These are phyloP conservation scores for Melampsora larici-populina DNA, from an alignment of 1,284 basidiomycete species.

Conservation along the genomic window DNA sequence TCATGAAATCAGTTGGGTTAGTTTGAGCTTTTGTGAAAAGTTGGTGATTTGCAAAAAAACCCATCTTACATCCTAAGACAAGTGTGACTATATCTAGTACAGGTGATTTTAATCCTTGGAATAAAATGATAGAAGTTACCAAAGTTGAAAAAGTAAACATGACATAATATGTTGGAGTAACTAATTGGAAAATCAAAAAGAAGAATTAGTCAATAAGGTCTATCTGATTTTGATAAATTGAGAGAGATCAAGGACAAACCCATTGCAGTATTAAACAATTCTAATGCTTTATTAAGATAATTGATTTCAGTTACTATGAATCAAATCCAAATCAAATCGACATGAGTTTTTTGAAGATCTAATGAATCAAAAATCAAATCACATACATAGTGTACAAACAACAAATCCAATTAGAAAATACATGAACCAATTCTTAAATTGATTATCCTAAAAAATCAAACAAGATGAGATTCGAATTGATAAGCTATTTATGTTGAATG, in stretches of 20 bases:
- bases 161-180: constrained; percentile 66
- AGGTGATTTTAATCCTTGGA: constrained; percentile 80
- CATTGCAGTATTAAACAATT: constrained; percentile 84
- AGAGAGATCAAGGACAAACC: constrained; percentile 61
- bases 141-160: constrained; percentile 68
- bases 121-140: constrained; percentile 64
- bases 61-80: constrained; percentile 67
- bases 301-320: constrained; percentile 80
- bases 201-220: background rate
- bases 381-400: constrained; percentile 70
- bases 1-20: constrained; percentile 43
- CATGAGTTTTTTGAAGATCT: too few relatives aligned
- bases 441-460: constrained; percentile 60
- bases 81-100: constrained; percentile 77
- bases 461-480: constrained; percentile 55
- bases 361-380: constrained; percentile 20
- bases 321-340: too few relatives aligned
- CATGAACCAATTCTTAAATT: constrained; percentile 52
- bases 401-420: constrained; percentile 72
- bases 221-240: background rate
- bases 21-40: constrained; percentile 62
- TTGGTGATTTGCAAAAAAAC: background rate
- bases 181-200: constrained; percentile 58
- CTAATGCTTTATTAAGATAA: constrained; percentile 93
- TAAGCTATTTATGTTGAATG: background rate